phyloP scores from a whole-genome alignment of 257 asterid genomes.

The Galeopsis tetrahit region DNA sequence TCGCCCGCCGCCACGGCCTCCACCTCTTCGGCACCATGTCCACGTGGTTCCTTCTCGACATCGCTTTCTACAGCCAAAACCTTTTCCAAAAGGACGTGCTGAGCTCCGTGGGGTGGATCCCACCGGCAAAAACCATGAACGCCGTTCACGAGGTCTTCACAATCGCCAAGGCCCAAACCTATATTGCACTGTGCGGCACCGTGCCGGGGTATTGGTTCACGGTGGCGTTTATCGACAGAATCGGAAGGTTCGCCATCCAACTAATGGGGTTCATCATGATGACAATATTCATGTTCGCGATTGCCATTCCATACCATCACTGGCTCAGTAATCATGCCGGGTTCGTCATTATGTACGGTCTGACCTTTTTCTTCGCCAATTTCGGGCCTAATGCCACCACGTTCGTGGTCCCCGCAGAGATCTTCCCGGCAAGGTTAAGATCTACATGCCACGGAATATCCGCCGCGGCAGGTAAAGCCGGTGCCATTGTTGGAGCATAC shows the following conservation, averaged over 20 bases:
- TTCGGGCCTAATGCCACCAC: slow-evolving; percentile 59
- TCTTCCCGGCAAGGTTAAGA: slow-evolving; percentile 49
- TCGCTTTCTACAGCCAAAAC: slow-evolving; percentile 49
- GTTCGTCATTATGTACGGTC: slow-evolving; percentile 41
- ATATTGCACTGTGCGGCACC: slow-evolving; percentile 44
- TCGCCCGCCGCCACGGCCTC: slow-evolving; percentile 45
- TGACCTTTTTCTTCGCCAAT: slow-evolving; percentile 54
- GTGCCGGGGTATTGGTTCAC: slow-evolving; percentile 61
- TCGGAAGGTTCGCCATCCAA: slow-evolving; percentile 44
- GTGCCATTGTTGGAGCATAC: slow-evolving; percentile 54
- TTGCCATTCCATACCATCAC: slow-evolving; percentile 47
- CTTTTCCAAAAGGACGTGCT: slow-evolving; percentile 51
- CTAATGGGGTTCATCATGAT: slow-evolving; percentile 50
- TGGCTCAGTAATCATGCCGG: slow-evolving; percentile 43
- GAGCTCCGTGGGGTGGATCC: slow-evolving; percentile 48
- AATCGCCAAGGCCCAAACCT: slow-evolving; percentile 46
- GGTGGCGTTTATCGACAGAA: slow-evolving; percentile 41
- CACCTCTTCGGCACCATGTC: slow-evolving; percentile 45
- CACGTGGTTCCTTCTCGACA: slow-evolving; percentile 53
- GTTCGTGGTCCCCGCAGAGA: slow-evolving; percentile 52
- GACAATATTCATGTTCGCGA: slow-evolving; percentile 49
- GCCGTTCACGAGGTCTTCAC: slow-evolving; percentile 43
- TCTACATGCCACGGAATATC: slow-evolving; percentile 57
- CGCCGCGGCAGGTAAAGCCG: slow-evolving; percentile 48
- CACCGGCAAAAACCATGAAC: slow-evolving; percentile 41